Evolutionary conservation across 2,329 filamentous ascomycete genomes (phyloP).

Genomic region (Colletotrichum lini): DNA sequence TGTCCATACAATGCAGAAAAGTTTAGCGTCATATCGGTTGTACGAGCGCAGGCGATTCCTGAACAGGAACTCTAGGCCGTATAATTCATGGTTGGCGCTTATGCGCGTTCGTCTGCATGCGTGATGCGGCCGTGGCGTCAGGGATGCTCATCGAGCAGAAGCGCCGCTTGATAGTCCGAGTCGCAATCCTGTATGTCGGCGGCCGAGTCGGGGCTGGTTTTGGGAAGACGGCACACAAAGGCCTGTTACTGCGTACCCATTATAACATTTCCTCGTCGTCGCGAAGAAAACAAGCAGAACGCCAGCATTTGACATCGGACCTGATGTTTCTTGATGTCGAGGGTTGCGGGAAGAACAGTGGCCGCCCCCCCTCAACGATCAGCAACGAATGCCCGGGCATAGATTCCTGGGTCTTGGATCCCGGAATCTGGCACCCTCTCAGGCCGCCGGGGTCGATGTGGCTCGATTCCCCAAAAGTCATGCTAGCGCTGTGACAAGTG

Average conservation of each 20-base stretch:
- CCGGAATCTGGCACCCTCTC: slow-evolving; percentile 19
- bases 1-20: slow-evolving; percentile 2
- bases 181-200: slow-evolving; percentile 6
- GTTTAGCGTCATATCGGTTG: slow-evolving; percentile 7
- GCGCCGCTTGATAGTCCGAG: neutral
- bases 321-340: slow-evolving; percentile 5
- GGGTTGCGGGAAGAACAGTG: slow-evolving; percentile 6
- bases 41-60: slow-evolving; percentile 7
- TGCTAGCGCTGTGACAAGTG: slow-evolving; percentile 41
- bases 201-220: neutral
- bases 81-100: slow-evolving; percentile 38
- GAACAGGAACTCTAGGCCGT: slow-evolving; percentile 12
- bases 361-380: slow-evolving; percentile 26
- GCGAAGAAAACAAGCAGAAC: neutral
- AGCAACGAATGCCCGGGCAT: slow-evolving; percentile 24
- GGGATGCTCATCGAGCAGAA: slow-evolving; percentile 29
- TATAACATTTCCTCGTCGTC: neutral
- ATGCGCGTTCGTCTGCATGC: slow-evolving; percentile 41
- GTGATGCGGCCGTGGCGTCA: slow-evolving; percentile 38
- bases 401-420: slow-evolving; percentile 32
- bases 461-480: slow-evolving; percentile 23
- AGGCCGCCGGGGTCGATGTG: slow-evolving; percentile 21
- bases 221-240: neutral
- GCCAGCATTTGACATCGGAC: slow-evolving; percentile 26
- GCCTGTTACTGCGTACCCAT: neutral